Evolutionary conservation across 2,329 filamentous ascomycete species (phyloP).

Genomic region (Corinectria fuckeliana): DNA sequence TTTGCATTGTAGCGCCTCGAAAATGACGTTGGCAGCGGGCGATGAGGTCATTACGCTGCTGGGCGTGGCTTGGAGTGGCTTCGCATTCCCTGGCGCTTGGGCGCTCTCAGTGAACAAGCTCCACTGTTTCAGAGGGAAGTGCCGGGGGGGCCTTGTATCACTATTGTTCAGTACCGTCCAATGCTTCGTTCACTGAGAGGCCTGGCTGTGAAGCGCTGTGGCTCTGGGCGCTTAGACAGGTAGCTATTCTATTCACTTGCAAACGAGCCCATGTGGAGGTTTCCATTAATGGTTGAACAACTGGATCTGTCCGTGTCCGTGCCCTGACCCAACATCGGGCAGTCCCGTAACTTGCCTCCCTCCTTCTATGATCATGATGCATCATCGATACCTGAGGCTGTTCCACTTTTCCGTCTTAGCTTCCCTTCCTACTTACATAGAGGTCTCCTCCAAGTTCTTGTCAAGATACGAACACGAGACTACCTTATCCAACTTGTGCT

Average conservation of each 20-base stretch:
- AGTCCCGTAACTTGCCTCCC: background rate
- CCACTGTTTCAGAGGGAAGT: background rate
- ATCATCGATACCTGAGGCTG: background rate
- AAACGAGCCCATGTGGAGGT: background rate
- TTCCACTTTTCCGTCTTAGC: background rate
- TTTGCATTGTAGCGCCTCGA: background rate
- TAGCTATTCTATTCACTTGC: background rate
- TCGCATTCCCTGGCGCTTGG: background rate
- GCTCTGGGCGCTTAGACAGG: background rate
- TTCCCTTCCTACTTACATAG: background rate
- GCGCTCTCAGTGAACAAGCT: background rate
- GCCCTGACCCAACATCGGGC: too few species aligned
- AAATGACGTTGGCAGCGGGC: constrained; percentile 7
- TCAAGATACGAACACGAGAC: background rate
- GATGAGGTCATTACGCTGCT: constrained; percentile 20
- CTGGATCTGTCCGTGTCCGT: background rate
- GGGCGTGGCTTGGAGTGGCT: constrained; percentile 20
- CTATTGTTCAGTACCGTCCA: background rate
- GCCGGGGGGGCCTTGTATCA: background rate
- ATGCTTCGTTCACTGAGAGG: background rate
- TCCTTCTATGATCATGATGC: background rate
- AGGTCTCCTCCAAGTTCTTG: background rate
- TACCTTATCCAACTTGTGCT: too few species aligned
- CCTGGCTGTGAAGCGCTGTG: background rate
- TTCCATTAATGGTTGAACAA: background rate